Conservation (phyloP, 805 yeast genomes). For the Teunomyces kruisii region DNA sequence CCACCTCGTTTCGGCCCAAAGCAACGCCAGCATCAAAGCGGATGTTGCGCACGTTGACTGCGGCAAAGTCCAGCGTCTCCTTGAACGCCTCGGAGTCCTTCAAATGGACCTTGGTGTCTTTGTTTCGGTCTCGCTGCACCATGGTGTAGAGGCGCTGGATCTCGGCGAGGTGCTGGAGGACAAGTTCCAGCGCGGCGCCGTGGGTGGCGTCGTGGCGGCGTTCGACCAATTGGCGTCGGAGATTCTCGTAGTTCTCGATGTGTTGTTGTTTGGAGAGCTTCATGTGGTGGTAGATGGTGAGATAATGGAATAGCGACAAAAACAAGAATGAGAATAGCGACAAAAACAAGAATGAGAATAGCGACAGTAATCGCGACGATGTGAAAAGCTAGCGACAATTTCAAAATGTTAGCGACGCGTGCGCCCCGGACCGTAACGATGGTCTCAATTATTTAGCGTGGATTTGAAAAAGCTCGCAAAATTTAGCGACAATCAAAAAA, state of each 20-base stretch:
- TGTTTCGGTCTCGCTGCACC: constrained; percentile 34
- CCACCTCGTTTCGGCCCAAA: constrained; percentile 49
- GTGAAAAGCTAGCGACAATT: neutral
- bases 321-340: neutral
- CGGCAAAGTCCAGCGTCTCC: constrained; percentile 61
- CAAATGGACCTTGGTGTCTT: constrained; percentile 36
- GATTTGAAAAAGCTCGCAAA: no score
- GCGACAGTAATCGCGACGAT: neutral
- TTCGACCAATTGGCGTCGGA: constrained; percentile 22
- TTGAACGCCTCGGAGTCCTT: constrained; percentile 64
- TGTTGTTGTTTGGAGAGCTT: constrained; percentile 4
- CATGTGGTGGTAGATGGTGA: neutral
- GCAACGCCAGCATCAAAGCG: constrained; percentile 53
- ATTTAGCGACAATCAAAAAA: no score
- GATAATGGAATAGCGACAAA: neutral
- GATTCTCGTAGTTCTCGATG: constrained; percentile 26
- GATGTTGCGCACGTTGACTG: constrained; percentile 60
- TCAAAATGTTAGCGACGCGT: no score
- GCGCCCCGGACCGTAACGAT: no score
- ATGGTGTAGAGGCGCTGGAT: constrained; percentile 48
- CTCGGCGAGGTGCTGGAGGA: constrained; percentile 42
- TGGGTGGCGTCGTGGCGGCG: constrained; percentile 54
- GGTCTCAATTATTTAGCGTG: no score
- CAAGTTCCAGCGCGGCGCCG: constrained; percentile 55
- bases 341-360: no score